phyloP scores from a whole-genome alignment of 345 rosid species.

The Gossypium rotundifolium region DNA sequence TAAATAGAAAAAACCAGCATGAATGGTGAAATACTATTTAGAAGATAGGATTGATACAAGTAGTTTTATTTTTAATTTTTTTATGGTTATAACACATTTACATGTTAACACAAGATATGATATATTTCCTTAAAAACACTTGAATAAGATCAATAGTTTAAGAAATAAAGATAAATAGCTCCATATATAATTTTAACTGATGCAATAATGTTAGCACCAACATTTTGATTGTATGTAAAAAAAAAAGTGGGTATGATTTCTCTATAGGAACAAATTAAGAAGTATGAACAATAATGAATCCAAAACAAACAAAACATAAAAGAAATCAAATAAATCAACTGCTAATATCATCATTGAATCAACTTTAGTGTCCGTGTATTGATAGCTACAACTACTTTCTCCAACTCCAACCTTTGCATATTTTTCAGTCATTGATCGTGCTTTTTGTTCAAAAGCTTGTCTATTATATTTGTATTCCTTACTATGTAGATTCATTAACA shows the following conservation, averaged over 20 bases:
- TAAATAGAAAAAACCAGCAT: not conserved
- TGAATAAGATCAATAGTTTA: not conserved
- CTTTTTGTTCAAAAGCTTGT: constrained; percentile 64
- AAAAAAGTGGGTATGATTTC: not conserved
- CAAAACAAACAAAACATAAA: not conserved
- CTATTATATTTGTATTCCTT: constrained; percentile 74
- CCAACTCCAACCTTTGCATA: constrained; percentile 43
- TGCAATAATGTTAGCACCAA: constrained; percentile 48
- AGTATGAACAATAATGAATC: not conserved
- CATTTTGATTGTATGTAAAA: constrained; percentile 27
- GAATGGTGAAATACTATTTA: not conserved
- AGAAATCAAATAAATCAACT: not conserved
- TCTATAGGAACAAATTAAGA: not conserved
- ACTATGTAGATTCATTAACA: constrained; percentile 43
- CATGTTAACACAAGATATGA: not conserved
- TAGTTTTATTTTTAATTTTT: not conserved
- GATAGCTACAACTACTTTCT: constrained; percentile 23
- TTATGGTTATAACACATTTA: not conserved
- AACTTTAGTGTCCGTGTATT: constrained; percentile 21
- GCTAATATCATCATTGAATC: constrained; percentile 20
- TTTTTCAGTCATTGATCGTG: constrained; percentile 58
- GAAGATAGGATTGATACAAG: not conserved
- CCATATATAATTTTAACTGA: constrained; percentile 65
- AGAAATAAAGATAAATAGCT: constrained; percentile 27
- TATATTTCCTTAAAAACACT: not conserved